A percentile compares a stretch with the other conserved stretches of the same genome.
phyloP scores from a whole-genome alignment of 2,329 filamentous ascomycete species.

The Fusarium pseudoanthophilum region DNA sequence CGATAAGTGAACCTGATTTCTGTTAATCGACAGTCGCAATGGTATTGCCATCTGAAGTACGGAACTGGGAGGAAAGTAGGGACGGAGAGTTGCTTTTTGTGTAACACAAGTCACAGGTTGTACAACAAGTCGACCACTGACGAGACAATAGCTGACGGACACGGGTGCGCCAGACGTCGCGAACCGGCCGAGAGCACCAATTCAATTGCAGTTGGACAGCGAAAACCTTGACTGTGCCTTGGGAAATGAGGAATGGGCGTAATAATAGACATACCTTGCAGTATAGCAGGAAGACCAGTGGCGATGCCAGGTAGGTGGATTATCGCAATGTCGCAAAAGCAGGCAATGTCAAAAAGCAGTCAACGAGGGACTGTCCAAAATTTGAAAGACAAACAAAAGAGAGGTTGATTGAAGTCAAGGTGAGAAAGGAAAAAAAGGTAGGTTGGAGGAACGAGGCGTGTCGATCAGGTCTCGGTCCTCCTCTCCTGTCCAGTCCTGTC shows the following conservation, averaged over 20 bases:
- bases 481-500: conserved; percentile 3
- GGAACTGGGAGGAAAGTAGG: conserved; percentile 34
- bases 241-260: conserved; percentile 20
- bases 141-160: conserved; percentile 28
- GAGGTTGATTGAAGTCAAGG: conserved; percentile 20
- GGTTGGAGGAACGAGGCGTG: conserved; percentile 15
- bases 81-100: conserved; percentile 40
- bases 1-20: conserved; percentile 34
- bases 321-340: conserved; percentile 34
- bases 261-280: conserved; percentile 37
- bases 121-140: conserved; percentile 30
- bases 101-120: conserved; percentile 39
- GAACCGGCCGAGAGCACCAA: conserved; percentile 37
- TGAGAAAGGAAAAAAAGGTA: conserved; percentile 3
- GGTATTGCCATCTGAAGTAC: conserved; percentile 24
- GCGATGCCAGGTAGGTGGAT: conserved; percentile 19
- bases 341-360: conserved; percentile 22
- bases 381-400: conserved; percentile 17
- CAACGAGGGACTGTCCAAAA: conserved; percentile 18
- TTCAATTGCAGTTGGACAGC: conserved; percentile 22
- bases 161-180: conserved; percentile 38
- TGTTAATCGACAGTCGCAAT: conserved; percentile 38
- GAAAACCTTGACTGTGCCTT: conserved; percentile 12
- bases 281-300: conserved; percentile 25
- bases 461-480: conserved; percentile 28